A percentile compares a stretch with the other conserved stretches of the same genome.
Evolutionary conservation across 2,329 filamentous ascomycete genomes (phyloP).

Genomic region (Pezicula neosporulosa): DNA sequence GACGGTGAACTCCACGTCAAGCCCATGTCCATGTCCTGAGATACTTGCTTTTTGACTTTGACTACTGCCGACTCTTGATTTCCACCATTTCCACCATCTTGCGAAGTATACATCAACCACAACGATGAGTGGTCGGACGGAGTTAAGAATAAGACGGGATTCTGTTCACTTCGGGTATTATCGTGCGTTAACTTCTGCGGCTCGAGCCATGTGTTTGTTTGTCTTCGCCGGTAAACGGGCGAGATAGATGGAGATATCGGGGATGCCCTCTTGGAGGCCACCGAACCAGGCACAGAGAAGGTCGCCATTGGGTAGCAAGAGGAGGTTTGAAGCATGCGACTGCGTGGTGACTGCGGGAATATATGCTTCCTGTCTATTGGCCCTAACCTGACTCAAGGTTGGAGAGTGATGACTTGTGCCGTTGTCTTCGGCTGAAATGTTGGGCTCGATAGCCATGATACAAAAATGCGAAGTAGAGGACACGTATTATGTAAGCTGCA

Average conservation of each 20-base stretch:
- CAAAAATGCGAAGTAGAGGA: too few species aligned
- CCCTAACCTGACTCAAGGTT: neutral
- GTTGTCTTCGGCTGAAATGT: neutral
- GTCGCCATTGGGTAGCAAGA: constrained; percentile 35
- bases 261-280: constrained; percentile 40
- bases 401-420: neutral
- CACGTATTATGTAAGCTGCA: neutral
- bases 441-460: neutral
- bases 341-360: constrained; percentile 38
- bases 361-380: neutral
- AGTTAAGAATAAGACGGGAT: constrained; percentile 37
- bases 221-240: constrained; percentile 31
- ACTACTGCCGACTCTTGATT: constrained; percentile 40
- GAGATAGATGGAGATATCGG: constrained; percentile 40
- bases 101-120: constrained; percentile 42
- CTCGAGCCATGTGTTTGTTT: constrained; percentile 24
- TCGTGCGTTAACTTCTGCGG: constrained; percentile 36
- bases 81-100: constrained; percentile 38
- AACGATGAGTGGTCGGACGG: constrained; percentile 28
- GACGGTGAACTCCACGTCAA: constrained; percentile 32
- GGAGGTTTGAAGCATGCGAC: constrained; percentile 41
- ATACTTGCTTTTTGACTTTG: constrained; percentile 34
- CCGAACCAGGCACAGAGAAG: constrained; percentile 42
- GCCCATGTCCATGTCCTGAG: constrained; percentile 33
- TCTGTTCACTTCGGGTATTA: constrained; percentile 38